Evolutionary conservation across 768 basidiomycete species (phyloP), one percentile per base, ranked within the genome.

Genomic region (Boletus speciosus): DNA sequence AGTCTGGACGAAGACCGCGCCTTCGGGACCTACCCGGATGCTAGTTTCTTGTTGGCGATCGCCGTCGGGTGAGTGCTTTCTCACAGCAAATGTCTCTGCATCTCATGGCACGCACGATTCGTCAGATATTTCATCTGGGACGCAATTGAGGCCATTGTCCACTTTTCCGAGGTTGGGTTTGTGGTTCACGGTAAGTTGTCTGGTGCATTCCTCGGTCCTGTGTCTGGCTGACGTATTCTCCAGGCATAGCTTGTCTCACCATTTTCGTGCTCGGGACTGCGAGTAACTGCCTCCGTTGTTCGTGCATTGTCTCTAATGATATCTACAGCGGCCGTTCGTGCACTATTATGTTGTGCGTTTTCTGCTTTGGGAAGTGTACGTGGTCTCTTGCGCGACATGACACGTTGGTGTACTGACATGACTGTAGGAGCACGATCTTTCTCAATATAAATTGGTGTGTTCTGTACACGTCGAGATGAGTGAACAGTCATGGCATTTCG

Each of bases 121-220:
- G 19, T 25, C 61, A 88, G 85, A 6, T 87, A 86, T 64, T 94
- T 96, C 67, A 58, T 93, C 19, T 96, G 93, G 93, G 93, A 96
- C 63, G 78, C 79, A 0, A 53, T 90, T 27, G 89, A 92, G 68
- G 81, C 84, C 7, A 70, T 85, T 23, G 49, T 86, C 48, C 84
- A 90, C 67, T 88, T 80, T 61, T 76, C 79, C 46, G 85, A 88
- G 52, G 47, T 83, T 5, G 91, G 88, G 8, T 93, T 93, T 59
- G 81, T 93, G 1, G 59, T 86, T 15, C 93, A 96, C 63, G 93
- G 90, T 74, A 61, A 44, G 75, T 62, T 29, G 40, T 56, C 41
- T 32, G 6, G 19, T 43, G 5, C 31, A n/a, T 48, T 41, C 36
- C 25, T 31, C 32, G 7, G 12, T 21, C 34, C 9, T 29, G 45